Evolutionary conservation across 2,329 filamentous ascomycete genomes (phyloP), one percentile per base, ranked within the genome.

Genomic region (Curvularia spicifera): DNA sequence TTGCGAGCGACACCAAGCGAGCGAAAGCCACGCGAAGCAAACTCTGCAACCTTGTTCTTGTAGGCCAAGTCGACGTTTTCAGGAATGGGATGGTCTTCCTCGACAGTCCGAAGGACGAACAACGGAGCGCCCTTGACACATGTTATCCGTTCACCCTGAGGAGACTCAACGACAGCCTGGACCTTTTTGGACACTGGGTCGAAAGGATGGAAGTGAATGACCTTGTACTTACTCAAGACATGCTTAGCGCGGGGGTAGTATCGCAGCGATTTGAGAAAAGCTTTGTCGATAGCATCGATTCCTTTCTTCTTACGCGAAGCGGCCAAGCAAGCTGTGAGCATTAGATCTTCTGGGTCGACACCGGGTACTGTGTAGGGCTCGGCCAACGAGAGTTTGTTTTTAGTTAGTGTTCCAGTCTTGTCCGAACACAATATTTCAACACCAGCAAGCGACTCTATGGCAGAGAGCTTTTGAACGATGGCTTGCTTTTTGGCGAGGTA

Each of bases 151-250:
- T 95, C 90, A 61, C 92, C 93, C 75, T 91, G 84, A 61, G 90
- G 89, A 67, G 91, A 93, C 80, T 94, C 85, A 59, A 96, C 92
- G 57, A 95, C 78, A 51, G 92, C 91, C 70, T 87, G 88, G 57
- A 96, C 91, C 83, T 96, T 96, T 84, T 96, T 96, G 76, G 91
- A 95, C 74, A 96, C 91, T 60, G 92, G 92, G 76, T 96, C 92
- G 79, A 96, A 96, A 64, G 92, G 92, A 78, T 87, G 85, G 83
- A 96, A 96, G 44, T 93, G 87, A 67, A 94, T 80, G 59, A 93
- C 89, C 79, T 89, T 90, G 85, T 94, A 96, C 82, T 91, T 91
- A 80, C 86, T 86, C 53, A 96, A 86, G 53, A 90, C 88, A 61
- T 82, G 79, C 85, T 95, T 96, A 79, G 91, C 91, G 63, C 87